These are phyloP conservation scores for Trichoderma sp. DNA, from an alignment of 2,329 filamentous ascomycete genomes.

Conservation along the genomic window DNA sequence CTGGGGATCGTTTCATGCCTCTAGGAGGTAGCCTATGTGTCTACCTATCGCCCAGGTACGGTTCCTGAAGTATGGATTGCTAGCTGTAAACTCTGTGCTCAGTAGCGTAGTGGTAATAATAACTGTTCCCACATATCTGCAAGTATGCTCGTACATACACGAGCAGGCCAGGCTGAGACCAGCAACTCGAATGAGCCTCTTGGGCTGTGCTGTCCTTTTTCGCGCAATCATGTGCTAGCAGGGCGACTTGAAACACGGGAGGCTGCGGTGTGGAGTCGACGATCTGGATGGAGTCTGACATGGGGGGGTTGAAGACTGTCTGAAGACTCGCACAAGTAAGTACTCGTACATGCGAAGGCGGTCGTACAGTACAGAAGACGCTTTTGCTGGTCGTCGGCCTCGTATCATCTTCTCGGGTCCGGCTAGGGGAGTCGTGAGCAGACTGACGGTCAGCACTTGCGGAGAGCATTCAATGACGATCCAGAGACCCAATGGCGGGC, in stretches of 20 bases:
- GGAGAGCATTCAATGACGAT: not conserved
- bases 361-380: not conserved
- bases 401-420: not conserved
- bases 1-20: not conserved
- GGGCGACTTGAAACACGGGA: constrained; percentile 21
- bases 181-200: not conserved
- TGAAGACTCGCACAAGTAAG: not conserved
- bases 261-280: constrained; percentile 17
- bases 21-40: not conserved
- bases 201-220: not conserved
- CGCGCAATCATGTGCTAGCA: constrained; percentile 12
- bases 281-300: constrained; percentile 18
- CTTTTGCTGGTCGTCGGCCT: not conserved
- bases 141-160: not conserved
- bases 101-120: not conserved
- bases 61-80: not conserved
- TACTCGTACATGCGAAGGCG: not conserved
- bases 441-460: not conserved
- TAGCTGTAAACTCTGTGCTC: not conserved
- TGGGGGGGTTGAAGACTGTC: not conserved
- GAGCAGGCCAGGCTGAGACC: not conserved
- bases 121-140: not conserved
- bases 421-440: not conserved
- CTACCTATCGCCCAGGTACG: not conserved
- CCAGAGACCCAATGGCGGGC: not conserved